A percentile compares a stretch with the other conserved stretches of the same genome.
These are phyloP conservation scores for Nicotiana attenuata DNA, from an alignment of 257 asterid species.

Conservation along the genomic window DNA sequence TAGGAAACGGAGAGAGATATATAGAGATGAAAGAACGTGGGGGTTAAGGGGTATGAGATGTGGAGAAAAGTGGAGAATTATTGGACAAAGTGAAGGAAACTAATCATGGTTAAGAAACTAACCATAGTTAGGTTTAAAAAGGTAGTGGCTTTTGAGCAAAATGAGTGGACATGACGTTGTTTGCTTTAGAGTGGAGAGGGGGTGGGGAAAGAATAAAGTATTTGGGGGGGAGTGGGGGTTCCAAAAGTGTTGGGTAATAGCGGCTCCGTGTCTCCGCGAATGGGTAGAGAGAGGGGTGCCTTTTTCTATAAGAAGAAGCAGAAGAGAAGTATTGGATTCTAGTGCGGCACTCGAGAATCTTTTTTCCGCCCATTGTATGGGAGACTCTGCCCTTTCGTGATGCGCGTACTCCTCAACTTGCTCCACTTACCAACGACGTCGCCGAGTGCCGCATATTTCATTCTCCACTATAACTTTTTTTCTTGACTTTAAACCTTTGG, in stretches of 20 bases:
- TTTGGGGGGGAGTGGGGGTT: neutral
- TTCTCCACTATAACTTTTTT: neutral
- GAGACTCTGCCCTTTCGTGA: neutral
- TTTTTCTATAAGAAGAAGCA: too few relatives aligned
- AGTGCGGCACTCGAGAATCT: conserved; percentile 8
- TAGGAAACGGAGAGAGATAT: conserved; percentile 11
- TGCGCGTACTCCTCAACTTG: neutral
- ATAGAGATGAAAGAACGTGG: conserved; percentile 17
- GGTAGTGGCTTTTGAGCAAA: conserved; percentile 4
- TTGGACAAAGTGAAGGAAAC: neutral
- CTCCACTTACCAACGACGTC: neutral
- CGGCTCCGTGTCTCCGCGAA: conserved; percentile 84
- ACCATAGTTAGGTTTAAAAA: neutral
- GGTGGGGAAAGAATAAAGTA: neutral
- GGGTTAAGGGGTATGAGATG: conserved; percentile 18
- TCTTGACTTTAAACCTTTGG: neutral
- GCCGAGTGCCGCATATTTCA: neutral
- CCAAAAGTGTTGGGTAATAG: conserved; percentile 60
- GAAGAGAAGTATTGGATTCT: conserved; percentile 14
- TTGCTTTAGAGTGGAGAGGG: neutral
- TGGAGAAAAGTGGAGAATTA: conserved; percentile 18
- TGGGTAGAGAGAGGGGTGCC: conserved; percentile 10
- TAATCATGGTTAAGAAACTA: conserved; percentile 16
- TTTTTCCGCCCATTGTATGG: conserved; percentile 23
- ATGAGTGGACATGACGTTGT: conserved; percentile 11